Percentiles rank a stretch among this genome's conserved stretches.
Conservation (phyloP, 495 filamentous ascomycete species). For the Thozetella sp. region DNA sequence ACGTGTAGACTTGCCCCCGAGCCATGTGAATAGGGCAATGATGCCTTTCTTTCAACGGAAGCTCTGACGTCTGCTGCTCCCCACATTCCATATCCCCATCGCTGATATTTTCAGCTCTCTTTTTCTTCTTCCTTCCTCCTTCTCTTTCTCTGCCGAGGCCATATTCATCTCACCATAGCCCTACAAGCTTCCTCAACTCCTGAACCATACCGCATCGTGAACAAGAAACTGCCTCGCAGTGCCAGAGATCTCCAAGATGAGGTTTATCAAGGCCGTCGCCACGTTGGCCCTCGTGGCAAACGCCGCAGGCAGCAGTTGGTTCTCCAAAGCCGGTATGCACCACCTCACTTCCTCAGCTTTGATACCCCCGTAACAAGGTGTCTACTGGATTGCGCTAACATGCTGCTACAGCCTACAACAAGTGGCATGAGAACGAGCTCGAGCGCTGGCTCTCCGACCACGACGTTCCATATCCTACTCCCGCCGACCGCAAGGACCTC, state of each 20-base stretch:
- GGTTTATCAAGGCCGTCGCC: not conserved
- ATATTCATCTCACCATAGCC: too few species aligned
- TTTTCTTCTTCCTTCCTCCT: not conserved
- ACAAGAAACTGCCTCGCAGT: not conserved
- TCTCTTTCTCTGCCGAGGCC: too few species aligned
- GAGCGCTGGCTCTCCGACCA: conserved; percentile 97
- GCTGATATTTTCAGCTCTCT: not conserved
- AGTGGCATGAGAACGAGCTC: conserved; percentile 97
- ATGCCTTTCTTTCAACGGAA: not conserved
- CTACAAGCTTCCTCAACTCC: too few species aligned
- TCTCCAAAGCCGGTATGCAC: not conserved
- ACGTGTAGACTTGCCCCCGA: not conserved
- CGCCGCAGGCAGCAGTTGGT: conserved; percentile 1
- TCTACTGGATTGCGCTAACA: too few species aligned
- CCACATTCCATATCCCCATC: not conserved
- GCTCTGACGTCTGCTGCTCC: not conserved
- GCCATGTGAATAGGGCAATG: not conserved
- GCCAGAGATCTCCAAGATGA: not conserved
- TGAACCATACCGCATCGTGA: not conserved
- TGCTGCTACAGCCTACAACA: conserved; percentile 90
- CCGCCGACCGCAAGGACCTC: conserved; percentile 84
- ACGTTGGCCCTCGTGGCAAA: not conserved
- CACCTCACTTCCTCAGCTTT: not conserved
- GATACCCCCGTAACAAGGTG: too few species aligned
- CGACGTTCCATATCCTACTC: conserved; percentile 81